Conservation (phyloP, 1,284 basidiomycete species). For the Boletus sp. region DNA sequence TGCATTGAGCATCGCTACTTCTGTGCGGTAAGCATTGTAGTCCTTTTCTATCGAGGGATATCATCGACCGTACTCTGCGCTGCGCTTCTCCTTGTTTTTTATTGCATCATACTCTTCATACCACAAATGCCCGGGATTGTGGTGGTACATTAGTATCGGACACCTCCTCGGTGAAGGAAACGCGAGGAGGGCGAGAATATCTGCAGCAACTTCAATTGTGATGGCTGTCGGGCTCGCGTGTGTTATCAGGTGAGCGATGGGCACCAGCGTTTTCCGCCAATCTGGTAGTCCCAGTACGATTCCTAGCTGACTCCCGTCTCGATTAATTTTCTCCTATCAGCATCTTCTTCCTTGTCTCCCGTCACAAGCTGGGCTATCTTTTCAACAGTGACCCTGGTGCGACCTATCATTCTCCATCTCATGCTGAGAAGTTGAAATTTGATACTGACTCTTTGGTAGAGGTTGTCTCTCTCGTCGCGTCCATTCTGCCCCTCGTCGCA, state of each 20-base stretch:
- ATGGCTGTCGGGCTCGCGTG: slow-evolving; percentile 58
- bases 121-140: background rate
- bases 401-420: slow-evolving; percentile 13
- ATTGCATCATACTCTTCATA: background rate
- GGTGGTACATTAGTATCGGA: slow-evolving; percentile 53
- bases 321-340: slow-evolving; percentile 34
- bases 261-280: background rate
- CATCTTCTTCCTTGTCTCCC: slow-evolving; percentile 67
- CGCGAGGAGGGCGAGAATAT: slow-evolving; percentile 62
- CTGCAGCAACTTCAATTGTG: slow-evolving; percentile 58
- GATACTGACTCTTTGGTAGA: slow-evolving; percentile 32
- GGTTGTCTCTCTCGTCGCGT: slow-evolving; percentile 64
- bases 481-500: slow-evolving; percentile 71
- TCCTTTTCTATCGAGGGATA: background rate
- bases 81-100: background rate
- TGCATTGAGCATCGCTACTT: slow-evolving; percentile 75
- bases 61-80: background rate
- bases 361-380: slow-evolving; percentile 71
- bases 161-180: slow-evolving; percentile 78
- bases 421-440: background rate
- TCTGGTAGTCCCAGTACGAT: background rate
- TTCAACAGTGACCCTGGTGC: slow-evolving; percentile 80
- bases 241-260: slow-evolving; percentile 54
- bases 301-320: background rate
- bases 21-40: slow-evolving; percentile 62